Conservation (phyloP, 345 rosid species). For the Arabis alpina region DNA sequence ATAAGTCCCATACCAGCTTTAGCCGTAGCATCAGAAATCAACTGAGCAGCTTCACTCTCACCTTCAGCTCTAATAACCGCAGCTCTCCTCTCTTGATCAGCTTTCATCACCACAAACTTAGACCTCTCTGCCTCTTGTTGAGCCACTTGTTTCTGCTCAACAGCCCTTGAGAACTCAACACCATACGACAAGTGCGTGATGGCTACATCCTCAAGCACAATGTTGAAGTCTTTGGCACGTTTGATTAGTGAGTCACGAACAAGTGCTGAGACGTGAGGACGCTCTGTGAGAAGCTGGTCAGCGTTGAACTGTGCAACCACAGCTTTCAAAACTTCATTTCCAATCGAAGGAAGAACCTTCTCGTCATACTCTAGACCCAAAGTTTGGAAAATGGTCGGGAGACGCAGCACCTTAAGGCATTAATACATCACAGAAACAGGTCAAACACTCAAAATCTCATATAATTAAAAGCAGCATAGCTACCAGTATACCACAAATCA, state of each 20-base stretch:
- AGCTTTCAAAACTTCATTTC: constrained; percentile 93
- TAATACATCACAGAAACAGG: constrained; percentile 15
- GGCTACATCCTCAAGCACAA: constrained; percentile 90
- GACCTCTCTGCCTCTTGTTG: constrained; percentile 99
- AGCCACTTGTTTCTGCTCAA: constrained; percentile 99
- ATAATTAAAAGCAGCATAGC: background rate
- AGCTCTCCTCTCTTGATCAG: constrained; percentile 99
- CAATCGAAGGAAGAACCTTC: constrained; percentile 98
- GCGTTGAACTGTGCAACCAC: constrained; percentile 99
- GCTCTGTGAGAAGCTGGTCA: constrained; percentile 98
- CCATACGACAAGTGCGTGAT: constrained; percentile 98
- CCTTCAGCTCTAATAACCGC: constrained; percentile 96
- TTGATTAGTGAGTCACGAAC: constrained; percentile 70
- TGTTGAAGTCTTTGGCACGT: constrained; percentile 93
- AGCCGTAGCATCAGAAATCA: constrained; percentile 88
- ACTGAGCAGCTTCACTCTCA: constrained; percentile 93
- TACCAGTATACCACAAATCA: background rate
- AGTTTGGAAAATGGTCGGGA: constrained; percentile 83
- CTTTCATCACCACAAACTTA: constrained; percentile 90
- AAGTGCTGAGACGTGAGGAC: constrained; percentile 90
- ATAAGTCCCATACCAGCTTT: constrained; percentile 88
- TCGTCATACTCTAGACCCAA: constrained; percentile 97
- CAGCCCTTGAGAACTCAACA: constrained; percentile 89
- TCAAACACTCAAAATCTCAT: background rate
- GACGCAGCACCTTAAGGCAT: constrained; percentile 56